Conservation (phyloP, 495 filamentous ascomycete species). For the Talaromyces adpressus region DNA sequence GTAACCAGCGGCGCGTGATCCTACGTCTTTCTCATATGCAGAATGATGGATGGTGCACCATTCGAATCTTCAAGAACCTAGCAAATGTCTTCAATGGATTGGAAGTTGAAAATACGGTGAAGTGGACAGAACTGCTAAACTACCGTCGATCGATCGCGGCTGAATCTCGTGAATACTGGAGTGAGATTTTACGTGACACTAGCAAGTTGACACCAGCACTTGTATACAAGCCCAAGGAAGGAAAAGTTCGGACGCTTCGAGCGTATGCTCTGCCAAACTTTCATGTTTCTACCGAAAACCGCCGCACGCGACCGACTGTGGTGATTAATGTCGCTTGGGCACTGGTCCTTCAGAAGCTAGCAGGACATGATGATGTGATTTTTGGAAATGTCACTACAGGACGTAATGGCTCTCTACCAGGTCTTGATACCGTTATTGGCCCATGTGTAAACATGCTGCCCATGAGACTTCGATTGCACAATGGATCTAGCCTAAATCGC, state of each 20-base stretch:
- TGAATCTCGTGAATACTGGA: slow-evolving; percentile 31
- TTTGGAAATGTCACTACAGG: slow-evolving; percentile 34
- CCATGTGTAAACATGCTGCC: slow-evolving; percentile 43
- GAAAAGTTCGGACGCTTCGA: slow-evolving; percentile 9
- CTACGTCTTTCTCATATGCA: slow-evolving; percentile 54
- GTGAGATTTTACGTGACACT: slow-evolving; percentile 10
- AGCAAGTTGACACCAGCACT: not conserved
- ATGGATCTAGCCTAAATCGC: too few relatives aligned
- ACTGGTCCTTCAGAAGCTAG: slow-evolving; percentile 32
- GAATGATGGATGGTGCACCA: slow-evolving; percentile 53
- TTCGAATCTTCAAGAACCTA: slow-evolving; percentile 36
- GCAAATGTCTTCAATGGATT: slow-evolving; percentile 26
- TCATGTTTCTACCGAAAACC: slow-evolving; percentile 8
- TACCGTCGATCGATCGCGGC: slow-evolving; percentile 14
- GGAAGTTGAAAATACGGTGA: slow-evolving; percentile 16
- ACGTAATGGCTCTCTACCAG: slow-evolving; percentile 15
- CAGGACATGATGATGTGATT: slow-evolving; percentile 31
- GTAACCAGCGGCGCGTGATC: slow-evolving; percentile 26
- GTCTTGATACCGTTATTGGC: slow-evolving; percentile 30
- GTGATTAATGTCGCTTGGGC: slow-evolving; percentile 40
- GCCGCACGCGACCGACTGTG: slow-evolving; percentile 19
- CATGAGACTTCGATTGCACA: slow-evolving; percentile 12
- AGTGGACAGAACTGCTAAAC: slow-evolving; percentile 40
- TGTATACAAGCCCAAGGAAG: not conserved
- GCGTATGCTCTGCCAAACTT: not conserved